phyloP scores from a whole-genome alignment of 768 basidiomycete species.

The Hemileccinum rubropunctum region DNA sequence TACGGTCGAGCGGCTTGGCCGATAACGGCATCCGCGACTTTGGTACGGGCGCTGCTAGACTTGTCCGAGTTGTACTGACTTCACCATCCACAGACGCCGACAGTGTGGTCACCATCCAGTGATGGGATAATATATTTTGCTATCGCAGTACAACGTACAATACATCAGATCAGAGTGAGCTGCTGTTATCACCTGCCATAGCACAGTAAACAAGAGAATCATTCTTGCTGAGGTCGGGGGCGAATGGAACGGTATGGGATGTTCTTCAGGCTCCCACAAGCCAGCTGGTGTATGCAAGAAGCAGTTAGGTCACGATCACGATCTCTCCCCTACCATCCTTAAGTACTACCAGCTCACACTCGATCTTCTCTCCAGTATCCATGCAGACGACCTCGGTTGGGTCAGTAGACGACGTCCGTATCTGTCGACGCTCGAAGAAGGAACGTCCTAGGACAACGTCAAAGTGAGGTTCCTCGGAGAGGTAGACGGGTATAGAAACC shows the following conservation, averaged over 20 bases:
- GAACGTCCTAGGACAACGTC: constrained; percentile 90
- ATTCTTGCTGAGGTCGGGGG: neutral
- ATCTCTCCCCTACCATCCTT: constrained; percentile 90
- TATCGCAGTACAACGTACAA: neutral
- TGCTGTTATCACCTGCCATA: neutral
- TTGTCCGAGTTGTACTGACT: neutral
- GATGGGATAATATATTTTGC: neutral
- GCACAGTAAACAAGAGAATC: neutral
- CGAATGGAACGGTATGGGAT: neutral
- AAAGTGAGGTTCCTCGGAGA: constrained; percentile 94
- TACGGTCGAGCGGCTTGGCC: neutral
- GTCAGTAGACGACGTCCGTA: constrained; percentile 79
- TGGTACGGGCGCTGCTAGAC: constrained; percentile 7
- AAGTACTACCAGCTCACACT: constrained; percentile 88
- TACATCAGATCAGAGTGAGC: neutral
- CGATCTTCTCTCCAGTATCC: constrained; percentile 89
- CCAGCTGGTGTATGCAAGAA: neutral
- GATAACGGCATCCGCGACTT: constrained; percentile 10
- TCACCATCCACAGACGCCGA: constrained; percentile 17
- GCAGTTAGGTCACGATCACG: constrained; percentile 68
- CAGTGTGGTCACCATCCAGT: neutral
- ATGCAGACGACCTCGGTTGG: constrained; percentile 88
- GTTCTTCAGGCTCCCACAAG: neutral
- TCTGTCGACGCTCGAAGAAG: constrained; percentile 79
- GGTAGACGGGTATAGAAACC: constrained; percentile 64